Base-by-base conservation (phyloP, 108 stramenopile genomes). In the Pseudonitzschia pungens region DNA sequence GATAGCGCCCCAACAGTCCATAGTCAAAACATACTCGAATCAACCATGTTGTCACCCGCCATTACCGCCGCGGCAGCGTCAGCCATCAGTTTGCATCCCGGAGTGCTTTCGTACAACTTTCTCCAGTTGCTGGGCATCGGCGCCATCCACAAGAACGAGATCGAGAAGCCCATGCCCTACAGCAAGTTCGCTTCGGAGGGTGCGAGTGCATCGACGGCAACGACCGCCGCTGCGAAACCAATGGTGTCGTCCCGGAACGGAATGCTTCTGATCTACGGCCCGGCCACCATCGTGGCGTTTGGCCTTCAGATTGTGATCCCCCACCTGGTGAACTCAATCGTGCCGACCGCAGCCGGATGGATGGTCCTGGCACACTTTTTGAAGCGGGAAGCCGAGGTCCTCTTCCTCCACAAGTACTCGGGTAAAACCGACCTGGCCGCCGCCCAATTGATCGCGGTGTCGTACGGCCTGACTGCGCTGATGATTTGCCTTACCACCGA, bases 261-360 rank as follows among this genome's bases (percentile, higher is more conserved):
- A 32, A 89, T 89, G 88, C 51, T 86, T 41, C 57, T 86, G 32
- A 89, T 89, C 57, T 89, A 89, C 53, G 68, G 82, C 55, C 85
- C 88, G 4, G 79, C 86, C 11, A 40, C 79, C 5, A 59, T 84
- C 20, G 62, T 64, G 22, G 32, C 48, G 64, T 65, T 69, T 21
- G 44, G 32, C 0, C 45, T 64, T 36, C n/a, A 21, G 20, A 53
- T 33, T 64, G 16, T 77, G 52, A 14, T 28, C 14, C n/a, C 36
- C 11, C 33, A 20, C 11, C 14, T 48, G 2, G 7, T 48, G 3
- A 27, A 7, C 20, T 58, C 27, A 42, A 58, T 21, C 40, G 21
- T 45, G 43, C 65, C 79, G 45, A 68, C 80, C 24, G 27, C 76
- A 26, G 81, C 81, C 22, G 57, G 80, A 32, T 54, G 57, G 50